Conservation (phyloP, 2,329 filamentous ascomycete species). For the Dryadomyces quercivorus region DNA sequence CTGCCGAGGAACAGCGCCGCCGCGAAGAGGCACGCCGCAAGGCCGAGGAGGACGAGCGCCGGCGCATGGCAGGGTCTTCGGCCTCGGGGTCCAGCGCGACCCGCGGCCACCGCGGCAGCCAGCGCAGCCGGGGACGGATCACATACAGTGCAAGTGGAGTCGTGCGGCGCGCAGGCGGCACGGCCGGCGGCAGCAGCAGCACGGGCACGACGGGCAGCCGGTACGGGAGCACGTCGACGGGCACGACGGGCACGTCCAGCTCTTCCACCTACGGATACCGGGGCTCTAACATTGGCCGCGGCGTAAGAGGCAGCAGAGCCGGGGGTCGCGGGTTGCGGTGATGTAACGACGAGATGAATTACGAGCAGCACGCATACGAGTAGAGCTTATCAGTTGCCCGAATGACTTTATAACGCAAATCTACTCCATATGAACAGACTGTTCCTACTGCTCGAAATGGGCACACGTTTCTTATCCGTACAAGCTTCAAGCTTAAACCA, state of each 20-base stretch:
- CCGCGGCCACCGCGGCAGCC: slow-evolving; percentile 2
- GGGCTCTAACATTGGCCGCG: slow-evolving; percentile 30
- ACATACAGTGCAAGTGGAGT: slow-evolving; percentile 6
- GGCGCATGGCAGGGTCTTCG: slow-evolving; percentile 24
- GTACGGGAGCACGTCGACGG: too few species aligned
- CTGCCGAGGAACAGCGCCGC: slow-evolving; percentile 66
- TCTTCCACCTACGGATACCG: not conserved
- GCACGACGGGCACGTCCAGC: not conserved
- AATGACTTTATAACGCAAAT: too few species aligned
- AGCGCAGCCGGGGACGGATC: not conserved
- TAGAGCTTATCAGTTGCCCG: too few species aligned
- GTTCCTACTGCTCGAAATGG: too few species aligned
- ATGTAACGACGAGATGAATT: slow-evolving; percentile 12
- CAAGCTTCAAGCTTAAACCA: too few species aligned
- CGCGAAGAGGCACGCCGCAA: slow-evolving; percentile 56
- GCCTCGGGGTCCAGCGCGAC: slow-evolving; percentile 1
- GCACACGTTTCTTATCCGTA: too few species aligned
- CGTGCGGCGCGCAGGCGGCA: slow-evolving; percentile 10
- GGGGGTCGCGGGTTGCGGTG: slow-evolving; percentile 5
- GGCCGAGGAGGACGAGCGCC: slow-evolving; percentile 48
- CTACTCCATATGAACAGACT: too few species aligned
- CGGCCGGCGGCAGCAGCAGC: slow-evolving; percentile 5
- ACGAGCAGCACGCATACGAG: not conserved
- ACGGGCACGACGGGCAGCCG: not conserved
- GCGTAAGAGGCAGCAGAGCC: slow-evolving; percentile 36